Conservation (phyloP, 768 basidiomycete genomes). For the Lactarius trivialis region DNA sequence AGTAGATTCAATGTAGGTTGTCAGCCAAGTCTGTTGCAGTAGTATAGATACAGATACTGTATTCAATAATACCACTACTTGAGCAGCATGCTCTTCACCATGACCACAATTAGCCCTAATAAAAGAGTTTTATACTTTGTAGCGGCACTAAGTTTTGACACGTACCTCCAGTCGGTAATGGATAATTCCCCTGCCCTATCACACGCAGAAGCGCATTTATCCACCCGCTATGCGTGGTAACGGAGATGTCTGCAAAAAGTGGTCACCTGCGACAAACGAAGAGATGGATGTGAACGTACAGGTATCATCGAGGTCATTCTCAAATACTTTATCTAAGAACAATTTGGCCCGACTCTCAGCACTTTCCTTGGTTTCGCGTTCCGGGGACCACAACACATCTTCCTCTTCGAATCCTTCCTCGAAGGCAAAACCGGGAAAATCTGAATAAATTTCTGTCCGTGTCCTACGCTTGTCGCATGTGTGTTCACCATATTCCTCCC, state of each 20-base stretch:
- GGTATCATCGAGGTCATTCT: slow-evolving; percentile 11
- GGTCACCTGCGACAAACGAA: not conserved
- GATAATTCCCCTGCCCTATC: slow-evolving; percentile 14
- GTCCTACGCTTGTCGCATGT: slow-evolving; percentile 20
- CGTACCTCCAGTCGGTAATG: slow-evolving; percentile 21
- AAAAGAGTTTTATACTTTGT: not conserved
- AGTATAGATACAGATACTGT: not conserved
- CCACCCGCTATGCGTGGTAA: slow-evolving; percentile 20
- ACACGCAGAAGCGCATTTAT: slow-evolving; percentile 14
- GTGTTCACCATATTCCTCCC: slow-evolving; percentile 20
- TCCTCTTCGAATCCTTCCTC: slow-evolving; percentile 23
- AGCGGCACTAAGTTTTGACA: not conserved
- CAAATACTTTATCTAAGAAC: slow-evolving; percentile 19
- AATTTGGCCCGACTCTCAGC: slow-evolving; percentile 15
- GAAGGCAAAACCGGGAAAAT: slow-evolving; percentile 18
- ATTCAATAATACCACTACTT: not conserved
- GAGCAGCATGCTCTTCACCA: slow-evolving; percentile 17
- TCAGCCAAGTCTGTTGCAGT: no score
- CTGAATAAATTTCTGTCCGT: slow-evolving; percentile 13
- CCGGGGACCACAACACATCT: slow-evolving; percentile 13
- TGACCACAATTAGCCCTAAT: slow-evolving; percentile 15
- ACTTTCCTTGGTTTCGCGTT: slow-evolving; percentile 9
- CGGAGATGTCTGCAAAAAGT: slow-evolving; percentile 15
- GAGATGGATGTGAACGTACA: slow-evolving; percentile 7
- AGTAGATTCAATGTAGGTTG: no score